phyloP scores from a whole-genome alignment of 768 basidiomycete genomes.

The Dioszegia hungarica region DNA sequence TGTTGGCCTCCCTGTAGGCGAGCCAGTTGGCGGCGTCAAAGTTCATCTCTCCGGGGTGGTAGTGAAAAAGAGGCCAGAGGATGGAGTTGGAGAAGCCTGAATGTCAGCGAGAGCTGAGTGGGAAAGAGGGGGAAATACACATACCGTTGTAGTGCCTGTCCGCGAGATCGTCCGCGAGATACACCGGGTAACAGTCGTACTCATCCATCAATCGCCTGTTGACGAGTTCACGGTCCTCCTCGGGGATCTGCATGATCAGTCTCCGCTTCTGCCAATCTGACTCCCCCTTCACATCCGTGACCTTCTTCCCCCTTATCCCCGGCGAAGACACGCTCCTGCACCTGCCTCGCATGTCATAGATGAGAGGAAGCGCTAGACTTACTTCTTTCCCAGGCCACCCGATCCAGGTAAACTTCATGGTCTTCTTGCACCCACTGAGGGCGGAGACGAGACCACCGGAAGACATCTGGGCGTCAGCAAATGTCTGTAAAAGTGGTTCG shows the following conservation, averaged over 20 bases:
- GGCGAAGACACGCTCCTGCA: too few relatives aligned
- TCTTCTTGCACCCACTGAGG: conserved; percentile 96
- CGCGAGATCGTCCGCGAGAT: conserved; percentile 96
- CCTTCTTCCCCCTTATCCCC: too few relatives aligned
- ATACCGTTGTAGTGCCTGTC: conserved; percentile 70
- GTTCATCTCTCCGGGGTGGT: conserved; percentile 99
- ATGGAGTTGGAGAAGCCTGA: conserved; percentile 93
- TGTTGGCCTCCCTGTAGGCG: conserved; percentile 93
- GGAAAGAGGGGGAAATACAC: not conserved
- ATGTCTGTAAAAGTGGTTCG: too few relatives aligned
- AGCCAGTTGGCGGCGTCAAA: conserved; percentile 99
- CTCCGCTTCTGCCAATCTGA: too few relatives aligned
- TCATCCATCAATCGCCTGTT: conserved; percentile 90
- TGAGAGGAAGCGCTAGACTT: conserved; percentile 10
- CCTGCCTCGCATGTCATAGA: not conserved
- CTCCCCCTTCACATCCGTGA: too few relatives aligned
- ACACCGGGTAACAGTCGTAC: conserved; percentile 95
- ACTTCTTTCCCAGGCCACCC: conserved; percentile 69
- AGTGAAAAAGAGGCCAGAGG: conserved; percentile 98
- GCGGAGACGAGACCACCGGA: conserved; percentile 97
- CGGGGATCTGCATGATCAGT: conserved; percentile 86
- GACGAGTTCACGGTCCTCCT: conserved; percentile 82
- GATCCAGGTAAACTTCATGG: conserved; percentile 95
- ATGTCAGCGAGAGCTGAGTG: conserved; percentile 4
- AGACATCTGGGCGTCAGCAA: conserved; percentile 68